These are phyloP conservation scores for Emericellopsis cladophorae DNA, from an alignment of 2,329 filamentous ascomycete genomes.

Conservation along the genomic window DNA sequence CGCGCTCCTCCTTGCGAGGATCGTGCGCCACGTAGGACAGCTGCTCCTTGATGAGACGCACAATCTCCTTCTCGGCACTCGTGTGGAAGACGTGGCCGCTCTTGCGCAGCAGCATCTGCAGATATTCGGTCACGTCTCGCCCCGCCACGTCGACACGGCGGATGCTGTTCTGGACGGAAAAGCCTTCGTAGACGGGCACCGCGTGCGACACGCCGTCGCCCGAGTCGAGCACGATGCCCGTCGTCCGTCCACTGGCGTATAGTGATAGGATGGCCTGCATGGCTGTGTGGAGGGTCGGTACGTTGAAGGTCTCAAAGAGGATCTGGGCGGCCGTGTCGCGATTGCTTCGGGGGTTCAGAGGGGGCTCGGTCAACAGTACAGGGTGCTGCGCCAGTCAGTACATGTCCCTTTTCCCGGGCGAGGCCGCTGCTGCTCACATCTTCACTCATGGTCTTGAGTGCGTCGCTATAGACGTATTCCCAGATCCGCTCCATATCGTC, in stretches of 20 bases:
- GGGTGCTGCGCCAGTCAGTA: conserved; percentile 52
- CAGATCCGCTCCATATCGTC: conserved; percentile 99
- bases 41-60: conserved; percentile 91
- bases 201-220: conserved; percentile 96
- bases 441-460: conserved; percentile 91
- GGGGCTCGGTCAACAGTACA: conserved; percentile 89
- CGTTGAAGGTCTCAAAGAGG: conserved; percentile 97
- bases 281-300: conserved; percentile 89
- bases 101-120: conserved; percentile 85
- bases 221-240: conserved; percentile 87
- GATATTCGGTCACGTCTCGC: conserved; percentile 87
- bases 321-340: conserved; percentile 95
- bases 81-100: conserved; percentile 93
- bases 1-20: conserved; percentile 89
- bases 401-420: background rate
- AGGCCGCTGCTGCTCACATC: conserved; percentile 43
- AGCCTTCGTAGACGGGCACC: conserved; percentile 94
- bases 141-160: conserved; percentile 92
- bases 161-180: conserved; percentile 92
- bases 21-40: conserved; percentile 84
- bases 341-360: conserved; percentile 88
- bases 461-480: conserved; percentile 94
- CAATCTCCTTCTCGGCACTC: conserved; percentile 98
- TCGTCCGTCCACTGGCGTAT: conserved; percentile 91
- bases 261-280: conserved; percentile 94